A percentile compares a stretch with the other conserved stretches of the same genome.
phyloP scores from a whole-genome alignment of 495 filamentous ascomycete genomes.

The Tuber brumale region DNA sequence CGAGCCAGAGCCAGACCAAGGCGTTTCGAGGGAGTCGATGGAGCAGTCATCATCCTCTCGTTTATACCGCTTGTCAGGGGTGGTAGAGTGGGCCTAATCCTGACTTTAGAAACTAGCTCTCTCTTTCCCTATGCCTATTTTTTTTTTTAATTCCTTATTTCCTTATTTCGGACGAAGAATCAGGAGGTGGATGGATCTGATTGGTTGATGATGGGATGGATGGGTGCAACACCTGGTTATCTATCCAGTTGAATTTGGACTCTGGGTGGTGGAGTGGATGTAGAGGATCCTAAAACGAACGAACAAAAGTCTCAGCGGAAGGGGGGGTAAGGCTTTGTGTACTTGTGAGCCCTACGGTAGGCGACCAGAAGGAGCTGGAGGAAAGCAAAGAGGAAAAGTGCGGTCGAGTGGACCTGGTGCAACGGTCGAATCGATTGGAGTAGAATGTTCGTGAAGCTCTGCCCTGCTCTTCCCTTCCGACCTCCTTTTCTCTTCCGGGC shows the following conservation, averaged over 20 bases:
- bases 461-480: neutral
- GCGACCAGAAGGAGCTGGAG: neutral
- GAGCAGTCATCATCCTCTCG: neutral
- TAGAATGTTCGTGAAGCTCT: neutral
- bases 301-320: neutral
- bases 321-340: neutral
- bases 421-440: neutral
- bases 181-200: neutral
- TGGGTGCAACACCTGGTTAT: neutral
- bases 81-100: neutral
- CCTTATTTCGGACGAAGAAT: conserved; percentile 1
- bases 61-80: neutral
- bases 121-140: neutral
- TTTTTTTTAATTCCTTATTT: neutral
- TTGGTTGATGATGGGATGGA: neutral
- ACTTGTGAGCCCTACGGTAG: neutral
- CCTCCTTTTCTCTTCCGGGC: neutral
- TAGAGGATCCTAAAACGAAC: neutral
- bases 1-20: conserved; percentile 1
- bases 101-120: neutral
- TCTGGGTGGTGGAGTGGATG: neutral
- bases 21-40: conserved; percentile 1
- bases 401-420: neutral
- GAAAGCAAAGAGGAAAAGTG: conserved; percentile 1
- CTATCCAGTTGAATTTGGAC: neutral